A percentile compares a stretch with the other conserved stretches of the same genome.
phyloP scores from a whole-genome alignment of 2,329 filamentous ascomycete species.

The Fusarium sororula region DNA sequence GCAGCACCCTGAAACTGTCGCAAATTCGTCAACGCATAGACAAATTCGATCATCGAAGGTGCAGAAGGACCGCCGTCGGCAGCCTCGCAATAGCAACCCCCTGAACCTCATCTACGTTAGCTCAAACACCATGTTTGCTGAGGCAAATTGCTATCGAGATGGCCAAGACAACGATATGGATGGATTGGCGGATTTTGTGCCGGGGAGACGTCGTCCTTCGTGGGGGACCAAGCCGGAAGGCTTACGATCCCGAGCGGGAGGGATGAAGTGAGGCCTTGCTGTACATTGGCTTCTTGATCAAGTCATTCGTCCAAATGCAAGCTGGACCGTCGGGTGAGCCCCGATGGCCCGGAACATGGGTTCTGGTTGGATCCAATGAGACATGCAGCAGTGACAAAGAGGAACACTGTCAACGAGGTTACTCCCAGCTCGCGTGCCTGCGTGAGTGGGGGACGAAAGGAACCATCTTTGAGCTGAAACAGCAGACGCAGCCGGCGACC shows the following conservation, averaged over 20 bases:
- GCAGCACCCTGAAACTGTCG: not conserved
- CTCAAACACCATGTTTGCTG: not conserved
- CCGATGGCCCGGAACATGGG: slow-evolving; percentile 39
- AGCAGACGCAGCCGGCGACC: not conserved
- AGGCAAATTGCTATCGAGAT: slow-evolving; percentile 11
- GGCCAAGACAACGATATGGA: not conserved
- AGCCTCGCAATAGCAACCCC: not conserved
- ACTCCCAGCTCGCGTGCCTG: slow-evolving; percentile 10
- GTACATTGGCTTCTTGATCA: slow-evolving; percentile 11
- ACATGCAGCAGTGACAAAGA: slow-evolving; percentile 13
- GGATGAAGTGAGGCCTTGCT: slow-evolving; percentile 8
- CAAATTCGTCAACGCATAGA: slow-evolving; percentile 28
- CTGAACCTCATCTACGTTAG: not conserved
- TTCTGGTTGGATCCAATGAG: slow-evolving; percentile 11
- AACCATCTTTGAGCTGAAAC: slow-evolving; percentile 18
- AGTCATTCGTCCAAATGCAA: slow-evolving; percentile 18
- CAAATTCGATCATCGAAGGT: slow-evolving; percentile 27
- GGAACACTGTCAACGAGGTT: slow-evolving; percentile 8
- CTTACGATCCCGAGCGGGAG: slow-evolving; percentile 3
- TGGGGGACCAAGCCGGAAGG: slow-evolving; percentile 28
- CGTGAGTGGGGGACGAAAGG: slow-evolving; percentile 18
- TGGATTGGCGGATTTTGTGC: not conserved
- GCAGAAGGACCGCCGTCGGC: slow-evolving; percentile 17
- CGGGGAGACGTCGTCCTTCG: not conserved
- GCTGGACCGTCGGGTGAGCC: slow-evolving; percentile 36